A percentile compares a stretch with the other conserved stretches of the same genome.
phyloP scores from a whole-genome alignment of 805 yeast genomes.

The Lipomyces kockii region DNA sequence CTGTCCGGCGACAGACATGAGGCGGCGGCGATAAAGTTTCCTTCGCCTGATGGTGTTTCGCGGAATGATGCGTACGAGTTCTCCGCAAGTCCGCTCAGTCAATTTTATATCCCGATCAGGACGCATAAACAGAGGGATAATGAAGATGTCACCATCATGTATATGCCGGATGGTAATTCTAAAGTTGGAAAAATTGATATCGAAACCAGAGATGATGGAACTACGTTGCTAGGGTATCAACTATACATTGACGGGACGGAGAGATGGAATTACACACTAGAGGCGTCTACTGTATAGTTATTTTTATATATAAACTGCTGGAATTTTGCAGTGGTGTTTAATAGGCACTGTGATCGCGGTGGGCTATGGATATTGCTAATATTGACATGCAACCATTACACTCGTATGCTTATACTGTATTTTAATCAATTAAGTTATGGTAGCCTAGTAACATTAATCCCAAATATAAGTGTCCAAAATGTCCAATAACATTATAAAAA shows the following conservation, averaged over 20 bases:
- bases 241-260: slow-evolving; percentile 29
- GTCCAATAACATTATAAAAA: not conserved
- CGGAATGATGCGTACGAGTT: slow-evolving; percentile 36
- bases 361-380: not conserved
- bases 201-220: slow-evolving; percentile 11
- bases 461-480: not conserved
- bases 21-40: slow-evolving; percentile 39
- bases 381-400: not conserved
- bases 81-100: slow-evolving; percentile 39
- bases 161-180: slow-evolving; percentile 34
- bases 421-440: not conserved
- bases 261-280: slow-evolving; percentile 22
- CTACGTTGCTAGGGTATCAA: slow-evolving; percentile 12
- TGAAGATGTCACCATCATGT: slow-evolving; percentile 36
- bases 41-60: slow-evolving; percentile 26
- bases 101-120: slow-evolving; percentile 37
- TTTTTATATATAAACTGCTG: not conserved
- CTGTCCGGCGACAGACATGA: slow-evolving; percentile 40
- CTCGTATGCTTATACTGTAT: not conserved
- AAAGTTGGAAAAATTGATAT: slow-evolving; percentile 37
- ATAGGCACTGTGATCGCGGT: not conserved
- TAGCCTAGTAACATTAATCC: not conserved
- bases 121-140: slow-evolving; percentile 29
- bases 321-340: not conserved
- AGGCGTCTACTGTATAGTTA: not conserved